A percentile compares a stretch with the other conserved stretches of the same genome.
Evolutionary conservation across 2,329 filamentous ascomycete genomes (phyloP).

Genomic region (Epichloe hybrida): DNA sequence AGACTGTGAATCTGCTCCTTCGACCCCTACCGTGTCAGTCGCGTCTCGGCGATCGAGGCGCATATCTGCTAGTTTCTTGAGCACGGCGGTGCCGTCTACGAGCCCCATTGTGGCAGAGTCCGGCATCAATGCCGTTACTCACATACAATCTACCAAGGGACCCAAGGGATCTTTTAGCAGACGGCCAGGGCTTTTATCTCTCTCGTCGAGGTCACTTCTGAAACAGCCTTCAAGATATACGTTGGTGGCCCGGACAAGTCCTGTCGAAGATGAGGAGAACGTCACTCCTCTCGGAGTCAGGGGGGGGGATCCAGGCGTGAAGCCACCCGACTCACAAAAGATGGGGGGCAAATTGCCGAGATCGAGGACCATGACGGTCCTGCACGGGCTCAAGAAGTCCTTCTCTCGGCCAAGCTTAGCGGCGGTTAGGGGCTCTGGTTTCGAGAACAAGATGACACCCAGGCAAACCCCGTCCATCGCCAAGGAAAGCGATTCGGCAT

Average conservation of each 20-base stretch:
- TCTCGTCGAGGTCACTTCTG: constrained; percentile 9
- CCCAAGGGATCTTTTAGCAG: not conserved
- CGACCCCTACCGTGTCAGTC: not conserved
- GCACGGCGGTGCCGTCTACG: constrained; percentile 12
- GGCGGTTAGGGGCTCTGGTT: constrained; percentile 9
- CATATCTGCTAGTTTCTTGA: constrained; percentile 19
- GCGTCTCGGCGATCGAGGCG: constrained; percentile 7
- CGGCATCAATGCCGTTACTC: constrained; percentile 12
- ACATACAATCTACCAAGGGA: not conserved
- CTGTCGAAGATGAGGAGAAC: constrained; percentile 16
- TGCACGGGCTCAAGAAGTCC: constrained; percentile 32
- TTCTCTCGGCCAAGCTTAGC: constrained; percentile 23
- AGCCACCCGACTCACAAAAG: not conserved
- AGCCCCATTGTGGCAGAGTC: constrained; percentile 19
- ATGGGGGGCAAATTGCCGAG: constrained; percentile 23
- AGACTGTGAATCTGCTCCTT: constrained; percentile 15
- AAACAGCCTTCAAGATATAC: constrained; percentile 7
- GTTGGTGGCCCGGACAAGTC: constrained; percentile 2
- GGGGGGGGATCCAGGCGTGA: not conserved
- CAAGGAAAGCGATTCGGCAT: not conserved
- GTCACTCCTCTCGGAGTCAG: constrained; percentile 5
- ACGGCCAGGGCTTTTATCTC: not conserved
- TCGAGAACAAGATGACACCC: constrained; percentile 7
- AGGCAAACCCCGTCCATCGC: too few relatives aligned
- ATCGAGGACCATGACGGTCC: constrained; percentile 30